These are phyloP conservation scores for Leptosphaerulina australis DNA, from an alignment of 2,329 filamentous ascomycete genomes.

Conservation along the genomic window DNA sequence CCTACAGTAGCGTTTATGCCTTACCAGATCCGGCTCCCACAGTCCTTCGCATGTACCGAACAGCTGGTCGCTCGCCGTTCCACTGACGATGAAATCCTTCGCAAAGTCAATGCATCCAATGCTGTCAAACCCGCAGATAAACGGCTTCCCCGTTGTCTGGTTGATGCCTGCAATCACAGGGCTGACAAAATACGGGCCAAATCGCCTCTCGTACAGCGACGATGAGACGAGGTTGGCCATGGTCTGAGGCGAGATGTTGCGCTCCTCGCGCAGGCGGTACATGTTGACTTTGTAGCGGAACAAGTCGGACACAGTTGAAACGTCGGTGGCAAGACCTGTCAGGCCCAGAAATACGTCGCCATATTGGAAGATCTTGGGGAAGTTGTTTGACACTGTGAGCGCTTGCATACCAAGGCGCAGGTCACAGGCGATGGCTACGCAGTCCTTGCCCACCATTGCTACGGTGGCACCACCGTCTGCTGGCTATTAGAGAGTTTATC, in stretches of 20 bases:
- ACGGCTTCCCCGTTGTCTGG: conserved; percentile 89
- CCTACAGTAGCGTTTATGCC: conserved; percentile 32
- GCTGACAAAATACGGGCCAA: conserved; percentile 94
- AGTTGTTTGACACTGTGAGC: conserved; percentile 98
- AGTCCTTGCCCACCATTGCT: conserved; percentile 99
- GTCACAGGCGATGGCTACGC: conserved; percentile 98
- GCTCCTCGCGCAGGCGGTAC: conserved; percentile 98
- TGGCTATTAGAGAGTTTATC: conserved; percentile 16
- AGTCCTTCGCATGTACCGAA: conserved; percentile 98
- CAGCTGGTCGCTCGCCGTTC: conserved; percentile 94
- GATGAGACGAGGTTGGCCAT: conserved; percentile 91
- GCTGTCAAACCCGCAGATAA: conserved; percentile 98
- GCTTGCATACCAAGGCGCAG: conserved; percentile 95
- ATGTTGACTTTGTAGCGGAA: conserved; percentile 99
- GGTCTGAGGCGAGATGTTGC: conserved; percentile 90
- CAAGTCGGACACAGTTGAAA: conserved; percentile 90
- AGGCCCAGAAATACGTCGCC: conserved; percentile 94
- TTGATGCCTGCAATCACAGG: conserved; percentile 96
- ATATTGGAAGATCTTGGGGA: conserved; percentile 99
- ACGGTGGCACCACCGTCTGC: conserved; percentile 89
- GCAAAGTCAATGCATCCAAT: conserved; percentile 99
- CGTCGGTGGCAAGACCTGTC: conserved; percentile 94
- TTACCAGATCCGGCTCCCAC: conserved; percentile 94
- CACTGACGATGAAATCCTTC: conserved; percentile 98
- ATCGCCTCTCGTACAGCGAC: conserved; percentile 91